Evolutionary conservation across 352 stramenopile species (phyloP).

Genomic region (Globisporangium megalacanthum): DNA sequence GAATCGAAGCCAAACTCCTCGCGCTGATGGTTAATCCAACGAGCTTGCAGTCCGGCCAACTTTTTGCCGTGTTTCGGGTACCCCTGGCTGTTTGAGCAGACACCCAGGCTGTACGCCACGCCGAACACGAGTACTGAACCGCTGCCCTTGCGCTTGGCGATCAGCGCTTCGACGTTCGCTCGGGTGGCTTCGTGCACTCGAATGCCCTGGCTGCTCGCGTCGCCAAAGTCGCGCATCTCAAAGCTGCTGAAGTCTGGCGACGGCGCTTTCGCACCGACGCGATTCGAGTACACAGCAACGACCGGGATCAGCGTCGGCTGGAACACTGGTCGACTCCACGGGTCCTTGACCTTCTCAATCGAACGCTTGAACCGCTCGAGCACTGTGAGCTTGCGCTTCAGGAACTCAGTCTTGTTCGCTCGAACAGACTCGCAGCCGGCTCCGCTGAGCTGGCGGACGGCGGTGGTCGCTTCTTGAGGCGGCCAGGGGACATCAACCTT

Average conservation of each 20-base stretch:
- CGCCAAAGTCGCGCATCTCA: conserved; percentile 34
- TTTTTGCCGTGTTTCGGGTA: conserved; percentile 3
- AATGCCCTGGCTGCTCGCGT: conserved; percentile 20
- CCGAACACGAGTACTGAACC: conserved; percentile 25
- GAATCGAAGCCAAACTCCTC: conserved; percentile 43
- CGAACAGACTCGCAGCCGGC: conserved; percentile 12
- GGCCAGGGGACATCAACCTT: conserved; percentile 3
- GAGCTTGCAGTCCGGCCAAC: conserved; percentile 5
- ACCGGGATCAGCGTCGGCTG: conserved; percentile 27
- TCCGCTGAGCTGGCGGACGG: not conserved
- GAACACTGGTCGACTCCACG: conserved; percentile 43
- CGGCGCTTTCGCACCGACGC: not conserved
- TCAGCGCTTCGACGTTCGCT: conserved; percentile 22
- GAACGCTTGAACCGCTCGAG: conserved; percentile 33
- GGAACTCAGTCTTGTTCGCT: conserved; percentile 27
- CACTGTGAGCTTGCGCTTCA: conserved; percentile 38
- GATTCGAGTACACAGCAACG: conserved; percentile 11
- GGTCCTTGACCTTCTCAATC: conserved; percentile 23
- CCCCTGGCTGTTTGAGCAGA: conserved; percentile 15
- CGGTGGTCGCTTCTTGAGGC: conserved; percentile 5
- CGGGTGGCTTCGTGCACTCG: conserved; percentile 36
- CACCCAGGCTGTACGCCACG: conserved; percentile 23
- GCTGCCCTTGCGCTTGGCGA: conserved; percentile 1
- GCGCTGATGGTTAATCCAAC: conserved; percentile 37
- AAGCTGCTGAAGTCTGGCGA: conserved; percentile 22